A percentile compares a stretch with the other conserved stretches of the same genome.
Conservation (phyloP, 768 basidiomycete genomes). For the Suillus variegatus region DNA sequence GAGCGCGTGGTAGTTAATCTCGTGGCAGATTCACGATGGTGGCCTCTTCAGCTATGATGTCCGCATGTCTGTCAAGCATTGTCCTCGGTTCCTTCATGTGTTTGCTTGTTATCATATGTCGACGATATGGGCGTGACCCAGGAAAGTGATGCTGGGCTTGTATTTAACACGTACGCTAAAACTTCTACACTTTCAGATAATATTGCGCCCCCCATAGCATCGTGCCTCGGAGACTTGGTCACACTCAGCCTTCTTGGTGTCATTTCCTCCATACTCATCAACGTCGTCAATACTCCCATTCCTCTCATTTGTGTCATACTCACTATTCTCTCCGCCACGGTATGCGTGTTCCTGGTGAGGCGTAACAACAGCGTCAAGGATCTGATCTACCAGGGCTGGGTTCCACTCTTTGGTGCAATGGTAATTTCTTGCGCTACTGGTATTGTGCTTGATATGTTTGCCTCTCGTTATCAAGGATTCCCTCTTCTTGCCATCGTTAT, state of each 20-base stretch:
- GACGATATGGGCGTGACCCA: slow-evolving; percentile 78
- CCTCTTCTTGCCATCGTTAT: slow-evolving; percentile 87
- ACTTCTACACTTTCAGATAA: slow-evolving; percentile 59
- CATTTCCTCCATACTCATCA: slow-evolving; percentile 72
- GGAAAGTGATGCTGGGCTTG: slow-evolving; percentile 44
- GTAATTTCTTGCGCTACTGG: slow-evolving; percentile 85
- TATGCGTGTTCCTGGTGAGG: slow-evolving; percentile 57
- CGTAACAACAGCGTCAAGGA: slow-evolving; percentile 70
- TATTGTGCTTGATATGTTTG: slow-evolving; percentile 88
- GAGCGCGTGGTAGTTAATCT: slow-evolving; percentile 10
- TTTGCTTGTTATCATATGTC: slow-evolving; percentile 73
- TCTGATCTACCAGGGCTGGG: slow-evolving; percentile 85
- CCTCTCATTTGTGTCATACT: slow-evolving; percentile 58
- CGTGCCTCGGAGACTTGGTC: slow-evolving; percentile 90
- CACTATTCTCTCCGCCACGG: slow-evolving; percentile 46
- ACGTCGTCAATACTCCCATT: slow-evolving; percentile 61
- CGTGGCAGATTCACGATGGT: slow-evolving; percentile 70
- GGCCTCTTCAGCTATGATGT: slow-evolving; percentile 74
- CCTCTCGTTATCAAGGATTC: slow-evolving; percentile 84
- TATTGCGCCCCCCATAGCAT: slow-evolving; percentile 91
- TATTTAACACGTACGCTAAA: slow-evolving; percentile 2
- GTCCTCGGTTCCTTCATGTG: slow-evolving; percentile 95
- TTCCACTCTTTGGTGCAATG: slow-evolving; percentile 90
- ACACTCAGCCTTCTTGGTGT: slow-evolving; percentile 83
- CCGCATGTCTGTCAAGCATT: slow-evolving; percentile 75